Base-by-base conservation (phyloP, 75 land plant species). In the Azolla pinnata region DNA sequence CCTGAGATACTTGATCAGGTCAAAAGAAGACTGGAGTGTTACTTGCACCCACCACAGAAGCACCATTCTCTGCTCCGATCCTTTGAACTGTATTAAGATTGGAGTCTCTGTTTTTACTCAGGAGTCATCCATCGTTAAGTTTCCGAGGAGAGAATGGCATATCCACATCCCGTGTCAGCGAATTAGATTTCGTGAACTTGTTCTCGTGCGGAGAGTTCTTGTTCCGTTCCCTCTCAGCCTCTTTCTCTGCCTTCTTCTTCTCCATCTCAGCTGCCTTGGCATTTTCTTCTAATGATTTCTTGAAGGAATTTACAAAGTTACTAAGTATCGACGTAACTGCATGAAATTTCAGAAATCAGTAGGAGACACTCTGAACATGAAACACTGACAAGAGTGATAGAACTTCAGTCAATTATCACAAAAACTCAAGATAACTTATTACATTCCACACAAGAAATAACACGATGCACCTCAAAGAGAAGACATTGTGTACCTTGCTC, bases 191-290 rank as follows among this genome's bases (percentile, higher is more conserved):
- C 27, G 29, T 52, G 54, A 52, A 52, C 54, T 27, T 52, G 54
- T 52, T 29, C 29, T 24, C 2, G 19, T 8, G 51, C 18, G 74
- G 74, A 28, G 74, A 71, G 30, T 55, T 54, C 27, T 51, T 62
- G 30, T 45, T 45, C 38, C 57, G 58, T 35, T 71, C 74, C 29
- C 48, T 70, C 34, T 70, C 73, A 27, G 73, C 73, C 28, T 91
- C 97, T 74, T 91, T 91, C 57, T 92, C 98, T 30, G 76, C 28
- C 66, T 83, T 88, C 62, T 81, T 88, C 70, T 72, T 92, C 60
- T 92, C 98, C 47, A 79, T 81, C 52, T 92, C 98, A 67, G 84
- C 85, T 40, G 26, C 66, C 53, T 78, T 80, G 5, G 48, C 75
- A 67, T 92, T 92, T 55, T 92, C 98, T 23, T 92, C 98, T 9